A percentile compares a stretch with the other conserved stretches of the same genome.
phyloP scores from a whole-genome alignment of 306 rosid genomes.

The Cucumis sativus region DNA sequence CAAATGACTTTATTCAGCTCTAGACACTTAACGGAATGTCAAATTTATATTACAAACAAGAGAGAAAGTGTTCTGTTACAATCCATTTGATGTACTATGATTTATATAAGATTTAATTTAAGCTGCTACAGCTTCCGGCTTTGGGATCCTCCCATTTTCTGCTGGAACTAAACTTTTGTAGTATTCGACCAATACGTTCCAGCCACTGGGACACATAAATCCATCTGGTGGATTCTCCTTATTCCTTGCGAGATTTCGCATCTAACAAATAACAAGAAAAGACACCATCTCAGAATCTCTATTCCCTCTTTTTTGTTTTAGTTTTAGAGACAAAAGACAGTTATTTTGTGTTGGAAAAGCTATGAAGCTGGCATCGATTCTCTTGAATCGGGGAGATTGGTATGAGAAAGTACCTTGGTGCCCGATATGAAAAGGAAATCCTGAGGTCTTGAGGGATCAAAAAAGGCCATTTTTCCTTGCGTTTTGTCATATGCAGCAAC shows the following conservation, averaged over 20 bases:
- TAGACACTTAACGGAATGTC: neutral
- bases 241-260: conserved; percentile 75
- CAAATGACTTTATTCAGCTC: neutral
- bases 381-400: neutral
- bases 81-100: neutral
- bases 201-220: conserved; percentile 93
- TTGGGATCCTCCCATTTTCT: conserved; percentile 42
- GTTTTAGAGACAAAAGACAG: neutral
- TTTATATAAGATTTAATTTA: conserved; percentile 23
- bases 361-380: neutral
- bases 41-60: conserved; percentile 1
- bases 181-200: conserved; percentile 79
- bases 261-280: conserved; percentile 20
- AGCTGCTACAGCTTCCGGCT: conserved; percentile 22
- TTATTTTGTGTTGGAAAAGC: neutral
- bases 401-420: conserved; percentile 56
- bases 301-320: neutral
- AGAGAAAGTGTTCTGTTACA: neutral
- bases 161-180: conserved; percentile 54
- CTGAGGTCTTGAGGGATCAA: conserved; percentile 82
- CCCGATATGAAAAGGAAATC: conserved; percentile 94
- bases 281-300: neutral
- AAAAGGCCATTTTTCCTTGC: conserved; percentile 91
- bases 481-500: conserved; percentile 97
- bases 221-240: conserved; percentile 91